Evolutionary conservation across 352 stramenopile genomes (phyloP).

Genomic region (Globisporangium spiculum): DNA sequence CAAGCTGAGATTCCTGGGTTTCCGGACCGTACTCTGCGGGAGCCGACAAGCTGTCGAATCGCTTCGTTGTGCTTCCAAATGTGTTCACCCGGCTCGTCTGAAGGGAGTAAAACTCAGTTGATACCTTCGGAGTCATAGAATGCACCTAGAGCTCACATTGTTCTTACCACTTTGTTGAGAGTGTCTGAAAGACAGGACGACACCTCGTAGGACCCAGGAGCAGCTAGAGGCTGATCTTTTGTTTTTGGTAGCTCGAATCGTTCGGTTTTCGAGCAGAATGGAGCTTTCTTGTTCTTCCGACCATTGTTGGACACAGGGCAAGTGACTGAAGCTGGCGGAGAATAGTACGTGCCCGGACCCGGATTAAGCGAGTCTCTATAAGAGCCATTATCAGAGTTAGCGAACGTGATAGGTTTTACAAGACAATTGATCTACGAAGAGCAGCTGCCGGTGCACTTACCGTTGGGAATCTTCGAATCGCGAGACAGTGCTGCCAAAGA

Average conservation of each 20-base stretch:
- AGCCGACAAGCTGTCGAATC: constrained; percentile 55
- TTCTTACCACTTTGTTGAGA: constrained; percentile 67
- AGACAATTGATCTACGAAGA: background rate
- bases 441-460: constrained; percentile 12
- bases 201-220: constrained; percentile 70
- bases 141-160: background rate
- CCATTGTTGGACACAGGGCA: constrained; percentile 23
- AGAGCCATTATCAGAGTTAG: background rate
- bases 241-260: constrained; percentile 46
- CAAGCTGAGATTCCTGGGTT: constrained; percentile 48
- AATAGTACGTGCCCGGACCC: constrained; percentile 56
- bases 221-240: constrained; percentile 49
- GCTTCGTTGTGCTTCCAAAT: constrained; percentile 73
- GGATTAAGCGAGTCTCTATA: constrained; percentile 32
- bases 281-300: constrained; percentile 42
- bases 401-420: background rate
- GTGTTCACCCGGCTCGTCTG: constrained; percentile 65
- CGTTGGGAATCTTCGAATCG: constrained; percentile 51
- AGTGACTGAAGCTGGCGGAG: constrained; percentile 30
- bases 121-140: background rate
- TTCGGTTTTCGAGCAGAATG: constrained; percentile 71
- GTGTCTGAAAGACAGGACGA: constrained; percentile 50
- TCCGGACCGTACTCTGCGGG: constrained; percentile 20
- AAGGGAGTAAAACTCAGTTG: background rate
- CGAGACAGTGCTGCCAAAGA: constrained; percentile 74